These are phyloP conservation scores for Turritis glabra DNA, from an alignment of 345 rosid species.

Conservation along the genomic window DNA sequence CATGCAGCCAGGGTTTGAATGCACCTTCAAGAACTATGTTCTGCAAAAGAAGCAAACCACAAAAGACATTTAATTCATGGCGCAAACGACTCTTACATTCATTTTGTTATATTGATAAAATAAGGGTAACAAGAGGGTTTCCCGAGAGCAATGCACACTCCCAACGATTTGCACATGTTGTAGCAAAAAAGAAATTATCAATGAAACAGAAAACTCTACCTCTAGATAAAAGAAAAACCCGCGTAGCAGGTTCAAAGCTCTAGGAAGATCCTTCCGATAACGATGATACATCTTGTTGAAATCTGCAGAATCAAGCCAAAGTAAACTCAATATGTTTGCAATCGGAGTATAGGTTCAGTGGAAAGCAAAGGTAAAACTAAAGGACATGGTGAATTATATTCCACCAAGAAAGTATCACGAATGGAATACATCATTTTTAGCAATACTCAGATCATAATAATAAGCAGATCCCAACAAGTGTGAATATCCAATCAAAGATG, in stretches of 20 bases:
- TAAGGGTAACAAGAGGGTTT: neutral
- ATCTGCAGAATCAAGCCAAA: constrained; percentile 48
- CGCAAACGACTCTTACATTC: neutral
- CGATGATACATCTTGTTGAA: constrained; percentile 35
- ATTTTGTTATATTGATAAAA: neutral
- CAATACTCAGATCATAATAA: neutral
- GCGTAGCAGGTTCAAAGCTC: constrained; percentile 62
- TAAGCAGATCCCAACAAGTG: neutral
- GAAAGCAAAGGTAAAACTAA: neutral
- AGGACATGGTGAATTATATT: neutral
- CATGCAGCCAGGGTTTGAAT: constrained; percentile 61
- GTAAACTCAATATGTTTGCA: constrained; percentile 1
- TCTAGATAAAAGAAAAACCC: constrained; percentile 73
- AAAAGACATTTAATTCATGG: constrained; percentile 9
- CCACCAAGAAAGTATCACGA: neutral
- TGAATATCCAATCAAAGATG: neutral
- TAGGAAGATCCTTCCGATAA: constrained; percentile 22
- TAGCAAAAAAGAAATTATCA: neutral
- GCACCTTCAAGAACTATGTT: constrained; percentile 47
- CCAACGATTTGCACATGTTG: neutral
- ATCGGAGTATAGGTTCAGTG: neutral
- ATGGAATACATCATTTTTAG: neutral
- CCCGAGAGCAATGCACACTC: neutral
- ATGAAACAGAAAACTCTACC: constrained; percentile 47
- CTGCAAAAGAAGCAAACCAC: constrained; percentile 40